A percentile compares a stretch with the other conserved stretches of the same genome.
These are phyloP conservation scores for Dryas octopetala DNA, from an alignment of 306 rosid species.

Conservation along the genomic window DNA sequence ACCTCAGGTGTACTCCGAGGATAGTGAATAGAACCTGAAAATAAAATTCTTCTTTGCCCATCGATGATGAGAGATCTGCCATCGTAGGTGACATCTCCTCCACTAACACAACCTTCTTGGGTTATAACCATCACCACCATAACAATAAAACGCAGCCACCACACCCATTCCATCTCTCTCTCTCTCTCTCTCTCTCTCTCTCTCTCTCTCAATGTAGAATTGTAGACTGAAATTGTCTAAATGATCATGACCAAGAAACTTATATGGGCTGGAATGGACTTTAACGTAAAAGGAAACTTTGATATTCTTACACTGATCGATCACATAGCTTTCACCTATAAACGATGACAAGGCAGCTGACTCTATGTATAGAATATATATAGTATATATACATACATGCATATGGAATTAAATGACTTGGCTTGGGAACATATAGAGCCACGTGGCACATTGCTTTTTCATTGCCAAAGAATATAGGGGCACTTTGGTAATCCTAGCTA, in stretches of 20 bases:
- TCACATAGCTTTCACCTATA: background rate
- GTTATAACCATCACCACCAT: background rate
- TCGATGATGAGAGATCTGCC: conserved; percentile 78
- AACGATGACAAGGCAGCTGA: no score
- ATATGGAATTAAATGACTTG: background rate
- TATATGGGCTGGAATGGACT: background rate
- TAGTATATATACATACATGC: no score
- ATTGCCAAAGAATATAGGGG: background rate
- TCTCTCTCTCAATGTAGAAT: background rate
- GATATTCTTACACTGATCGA: background rate
- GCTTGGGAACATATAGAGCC: background rate
- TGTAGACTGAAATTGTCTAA: background rate
- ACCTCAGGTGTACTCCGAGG: conserved; percentile 91
- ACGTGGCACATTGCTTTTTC: background rate
- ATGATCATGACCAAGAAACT: background rate
- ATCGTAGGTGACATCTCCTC: conserved; percentile 51
- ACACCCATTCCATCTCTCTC: background rate
- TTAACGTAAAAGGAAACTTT: background rate
- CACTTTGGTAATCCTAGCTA: background rate
- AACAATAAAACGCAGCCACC: background rate
- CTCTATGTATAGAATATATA: no score
- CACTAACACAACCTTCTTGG: background rate
- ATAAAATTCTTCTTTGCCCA: conserved; percentile 59
- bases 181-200: conserved; percentile 7
- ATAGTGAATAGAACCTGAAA: conserved; percentile 86